These are phyloP conservation scores for Coemansia sp. DNA, from an alignment of 192 early-diverging fungal genomes.

Conservation along the genomic window DNA sequence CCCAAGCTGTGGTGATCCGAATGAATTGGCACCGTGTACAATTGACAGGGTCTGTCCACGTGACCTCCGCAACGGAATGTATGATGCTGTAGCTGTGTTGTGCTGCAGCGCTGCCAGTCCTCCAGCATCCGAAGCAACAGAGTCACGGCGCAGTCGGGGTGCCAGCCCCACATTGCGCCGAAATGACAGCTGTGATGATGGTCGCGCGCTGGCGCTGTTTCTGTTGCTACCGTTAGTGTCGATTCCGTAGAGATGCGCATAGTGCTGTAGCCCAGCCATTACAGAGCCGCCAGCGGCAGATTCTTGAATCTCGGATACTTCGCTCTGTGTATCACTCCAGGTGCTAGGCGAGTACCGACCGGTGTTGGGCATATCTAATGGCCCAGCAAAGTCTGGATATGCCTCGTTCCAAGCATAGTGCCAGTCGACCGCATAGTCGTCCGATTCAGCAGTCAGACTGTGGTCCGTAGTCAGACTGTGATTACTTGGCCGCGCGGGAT, in stretches of 20 bases:
- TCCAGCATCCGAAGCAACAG: slow-evolving; percentile 14
- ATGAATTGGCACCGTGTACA: neutral
- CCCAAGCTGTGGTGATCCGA: neutral
- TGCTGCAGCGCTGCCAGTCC: slow-evolving; percentile 5
- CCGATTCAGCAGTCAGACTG: slow-evolving; percentile 5
- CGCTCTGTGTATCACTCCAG: slow-evolving; percentile 43
- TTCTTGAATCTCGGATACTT: slow-evolving; percentile 15
- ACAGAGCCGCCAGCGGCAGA: neutral
- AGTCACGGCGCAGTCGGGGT: slow-evolving; percentile 20
- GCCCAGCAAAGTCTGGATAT: slow-evolving; percentile 47
- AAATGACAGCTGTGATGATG: slow-evolving; percentile 19
- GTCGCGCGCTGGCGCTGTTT: slow-evolving; percentile 5
- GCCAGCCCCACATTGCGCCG: slow-evolving; percentile 18
- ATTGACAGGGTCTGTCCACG: slow-evolving; percentile 30
- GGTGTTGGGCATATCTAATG: neutral
- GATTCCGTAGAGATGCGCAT: slow-evolving; percentile 9
- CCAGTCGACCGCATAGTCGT: slow-evolving; percentile 63
- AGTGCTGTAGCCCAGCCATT: slow-evolving; percentile 3
- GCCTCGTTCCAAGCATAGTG: slow-evolving; percentile 72
- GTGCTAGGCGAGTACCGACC: slow-evolving; percentile 18
- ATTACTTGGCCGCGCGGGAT: neutral
- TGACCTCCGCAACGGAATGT: slow-evolving; percentile 12
- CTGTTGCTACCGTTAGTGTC: neutral
- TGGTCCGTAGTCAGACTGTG: neutral
- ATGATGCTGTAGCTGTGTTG: neutral